Percentiles rank a stretch among this genome's conserved stretches.
These are phyloP conservation scores for Nemania diffusa DNA, from an alignment of 2,329 filamentous ascomycete species.

Conservation along the genomic window DNA sequence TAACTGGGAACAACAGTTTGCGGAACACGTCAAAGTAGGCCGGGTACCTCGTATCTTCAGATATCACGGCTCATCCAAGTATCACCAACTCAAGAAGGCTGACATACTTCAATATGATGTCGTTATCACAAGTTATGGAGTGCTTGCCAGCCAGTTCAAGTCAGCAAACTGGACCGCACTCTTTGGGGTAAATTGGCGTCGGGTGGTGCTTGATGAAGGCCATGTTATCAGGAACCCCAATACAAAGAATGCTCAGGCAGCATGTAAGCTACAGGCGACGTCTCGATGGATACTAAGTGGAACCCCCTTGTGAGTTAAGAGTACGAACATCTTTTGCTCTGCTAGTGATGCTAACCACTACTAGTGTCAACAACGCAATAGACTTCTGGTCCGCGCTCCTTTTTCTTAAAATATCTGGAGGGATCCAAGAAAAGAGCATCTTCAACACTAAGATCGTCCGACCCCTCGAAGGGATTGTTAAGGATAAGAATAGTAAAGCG, in stretches of 20 bases:
- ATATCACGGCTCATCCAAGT: conserved; percentile 70
- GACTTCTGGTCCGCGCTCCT: conserved; percentile 84
- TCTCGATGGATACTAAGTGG: conserved; percentile 84
- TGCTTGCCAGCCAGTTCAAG: conserved; percentile 73
- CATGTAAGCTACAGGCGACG: conserved; percentile 71
- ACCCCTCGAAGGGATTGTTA: conserved; percentile 59
- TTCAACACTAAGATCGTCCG: conserved; percentile 79
- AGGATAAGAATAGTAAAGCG: conserved; percentile 34
- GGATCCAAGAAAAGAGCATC: conserved; percentile 75
- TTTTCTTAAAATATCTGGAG: conserved; percentile 80
- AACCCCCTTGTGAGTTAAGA: conserved; percentile 72
- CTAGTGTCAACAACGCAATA: conserved; percentile 78
- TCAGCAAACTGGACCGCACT: conserved; percentile 55
- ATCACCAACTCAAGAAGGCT: conserved; percentile 28
- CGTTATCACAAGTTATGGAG: conserved; percentile 87
- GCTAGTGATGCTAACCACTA: conserved; percentile 42
- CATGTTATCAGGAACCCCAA: conserved; percentile 83
- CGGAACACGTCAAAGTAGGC: conserved; percentile 74
- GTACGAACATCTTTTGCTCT: background rate
- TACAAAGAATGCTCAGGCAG: conserved; percentile 77
- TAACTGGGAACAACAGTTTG: conserved; percentile 86
- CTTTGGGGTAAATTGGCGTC: conserved; percentile 73
- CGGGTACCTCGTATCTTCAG: conserved; percentile 73
- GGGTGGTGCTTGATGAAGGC: conserved; percentile 84
- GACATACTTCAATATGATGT: conserved; percentile 76